Evolutionary conservation across 2,329 filamentous ascomycete genomes (phyloP), one percentile per base, ranked within the genome.

Genomic region (Metarhizium guizhouense): DNA sequence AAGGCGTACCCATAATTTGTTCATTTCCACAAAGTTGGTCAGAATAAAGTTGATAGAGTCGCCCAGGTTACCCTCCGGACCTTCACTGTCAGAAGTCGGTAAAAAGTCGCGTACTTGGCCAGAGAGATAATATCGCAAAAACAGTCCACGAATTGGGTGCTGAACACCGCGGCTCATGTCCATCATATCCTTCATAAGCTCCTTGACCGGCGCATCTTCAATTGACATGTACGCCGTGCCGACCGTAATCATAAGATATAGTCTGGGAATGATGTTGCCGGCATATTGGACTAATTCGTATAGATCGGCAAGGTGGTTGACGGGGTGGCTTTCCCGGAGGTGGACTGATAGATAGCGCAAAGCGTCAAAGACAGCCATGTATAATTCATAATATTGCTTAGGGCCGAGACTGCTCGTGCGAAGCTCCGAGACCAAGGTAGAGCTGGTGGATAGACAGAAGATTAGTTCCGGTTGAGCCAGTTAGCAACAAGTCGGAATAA

Each of bases 141-240:
- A 99, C 55, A 99, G 79, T 18, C 94, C 94, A 56, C 94, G 89
- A 60, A 96, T 92, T 16, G 94, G 94, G 72, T 99, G 94, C 68
- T 99, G 94, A 25, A 99, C 92, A 56, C 94, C 94, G 60, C 94
- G 84, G 73, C 91, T 97, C 94, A 99, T 99, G 73, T 99, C 94
- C 94, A 99, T 99, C 94, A 99, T 99, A 72, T 99, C 94, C 75
- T 99, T 99, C 94, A 99, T 99, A 60, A 99, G 90, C 77, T 99
- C 94, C 75, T 99, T 99, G 63, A 99, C 94, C 0, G 94, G 94
- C 57, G 95, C 94, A 79, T 97, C 94, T 66, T 94, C 88, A 67
- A 99, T 95, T 30, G 90, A 87, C 94, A 99, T 99, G 77, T 99
- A 99, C 51, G 96, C 95, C 2, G 94, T 99, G 57, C 94, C 94